Base-by-base conservation (phyloP, 2,329 filamentous ascomycete genomes). In the Phialocephala subalpina region DNA sequence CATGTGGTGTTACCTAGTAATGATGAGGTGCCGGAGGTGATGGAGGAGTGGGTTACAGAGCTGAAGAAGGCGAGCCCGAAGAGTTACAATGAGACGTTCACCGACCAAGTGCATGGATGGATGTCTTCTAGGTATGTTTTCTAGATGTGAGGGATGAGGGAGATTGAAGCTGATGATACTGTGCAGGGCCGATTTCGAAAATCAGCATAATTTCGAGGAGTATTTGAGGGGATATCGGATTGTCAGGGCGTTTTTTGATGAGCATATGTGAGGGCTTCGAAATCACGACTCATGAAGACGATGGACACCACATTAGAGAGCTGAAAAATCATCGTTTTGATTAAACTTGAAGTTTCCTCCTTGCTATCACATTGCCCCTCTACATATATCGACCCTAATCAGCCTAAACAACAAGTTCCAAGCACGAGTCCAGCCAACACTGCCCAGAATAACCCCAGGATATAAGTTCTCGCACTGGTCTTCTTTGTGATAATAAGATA, bases 21-120 rank as follows among this genome's bases (percentile, higher is more conserved):
- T 75, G 89, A 92, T 70, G 90, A 92, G 65, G 7, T 73, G 77
- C 16, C 66, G 70, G 35, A 77, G 71, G 25, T 82, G 22, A 64
- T 62, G 33, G 58, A 62, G 38, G 20, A 59, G 60, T 80, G 78
- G 33, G 84, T 80, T 1, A 72, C 79, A 57, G 75, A 79, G 2
- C 69, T 86, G 22, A 75, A 77, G 40, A 77, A 74, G 45, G 75
- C n/a, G 11, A 69, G 52, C 47, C 55, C 56, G 27, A 78, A 84
- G 65, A 87, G 88, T 73, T 83, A 88, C 68, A 84, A 91, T 61
- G 89, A 92, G 81, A 87, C 77, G n/a, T 92, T 91, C 73, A 72
- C 73, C 27, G 87, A 87, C 73, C 90, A 91, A 82, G 84, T 89
- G 74, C 90, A 92, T 78, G 90, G 90, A 53, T 92, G 89, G 89